These are phyloP conservation scores for Pseudogymnoascus destructans DNA, from an alignment of 2,329 filamentous ascomycete genomes.

Conservation along the genomic window DNA sequence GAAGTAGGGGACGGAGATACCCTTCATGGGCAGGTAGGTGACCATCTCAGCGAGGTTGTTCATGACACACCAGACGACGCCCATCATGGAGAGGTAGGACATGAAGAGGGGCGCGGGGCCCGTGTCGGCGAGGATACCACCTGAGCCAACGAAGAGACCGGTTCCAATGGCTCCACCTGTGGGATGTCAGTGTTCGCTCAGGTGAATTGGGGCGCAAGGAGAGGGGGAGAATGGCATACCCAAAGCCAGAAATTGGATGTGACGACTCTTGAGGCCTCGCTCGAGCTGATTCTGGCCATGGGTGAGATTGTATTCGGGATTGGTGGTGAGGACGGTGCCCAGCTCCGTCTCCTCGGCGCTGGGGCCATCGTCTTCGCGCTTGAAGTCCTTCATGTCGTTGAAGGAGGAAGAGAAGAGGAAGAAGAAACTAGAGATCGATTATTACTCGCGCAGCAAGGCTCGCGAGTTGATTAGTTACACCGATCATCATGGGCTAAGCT, in stretches of 20 bases:
- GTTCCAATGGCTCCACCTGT: constrained; percentile 45
- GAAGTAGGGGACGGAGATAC: constrained; percentile 44
- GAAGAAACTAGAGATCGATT: background rate
- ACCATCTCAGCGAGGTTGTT: constrained; percentile 43
- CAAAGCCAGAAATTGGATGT: constrained; percentile 48
- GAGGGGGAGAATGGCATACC: constrained; percentile 24
- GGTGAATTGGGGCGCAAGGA: background rate
- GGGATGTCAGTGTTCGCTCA: constrained; percentile 10
- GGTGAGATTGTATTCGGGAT: constrained; percentile 29
- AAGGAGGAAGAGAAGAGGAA: background rate
- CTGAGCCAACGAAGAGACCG: constrained; percentile 50
- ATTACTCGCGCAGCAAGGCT: background rate
- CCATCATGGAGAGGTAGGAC: constrained; percentile 47
- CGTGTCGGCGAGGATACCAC: constrained; percentile 39
- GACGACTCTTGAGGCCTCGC: constrained; percentile 44
- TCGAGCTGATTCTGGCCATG: constrained; percentile 32
- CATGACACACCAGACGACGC: constrained; percentile 41
- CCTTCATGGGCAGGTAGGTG: constrained; percentile 40
- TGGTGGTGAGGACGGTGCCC: constrained; percentile 15
- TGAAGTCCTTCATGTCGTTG: constrained; percentile 9
- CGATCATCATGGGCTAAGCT: constrained; percentile 4
- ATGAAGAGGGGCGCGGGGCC: constrained; percentile 58
- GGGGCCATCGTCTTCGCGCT: constrained; percentile 10
- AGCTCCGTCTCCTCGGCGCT: constrained; percentile 11
- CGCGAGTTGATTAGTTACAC: constrained; percentile 8